phyloP scores from a whole-genome alignment of 345 rosid genomes.

The Corchorus olitorius region DNA sequence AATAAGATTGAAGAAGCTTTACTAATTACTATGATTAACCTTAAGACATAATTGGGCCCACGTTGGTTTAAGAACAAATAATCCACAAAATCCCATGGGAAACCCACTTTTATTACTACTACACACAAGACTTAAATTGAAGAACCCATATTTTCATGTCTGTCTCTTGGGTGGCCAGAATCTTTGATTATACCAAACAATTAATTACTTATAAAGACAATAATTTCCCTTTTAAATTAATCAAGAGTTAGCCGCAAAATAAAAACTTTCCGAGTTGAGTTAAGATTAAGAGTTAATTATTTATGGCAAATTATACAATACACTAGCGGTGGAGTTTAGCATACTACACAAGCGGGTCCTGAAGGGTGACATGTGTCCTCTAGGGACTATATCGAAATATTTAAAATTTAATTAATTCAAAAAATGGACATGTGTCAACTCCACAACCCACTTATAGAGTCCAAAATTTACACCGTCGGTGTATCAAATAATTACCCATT shows the following conservation, averaged over 20 bases:
- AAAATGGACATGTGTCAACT: too few relatives aligned
- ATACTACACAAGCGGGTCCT: too few relatives aligned
- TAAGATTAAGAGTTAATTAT: too few relatives aligned
- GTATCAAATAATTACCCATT: too few relatives aligned
- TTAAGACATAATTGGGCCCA: constrained; percentile 9
- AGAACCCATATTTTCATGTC: background rate
- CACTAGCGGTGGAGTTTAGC: too few relatives aligned
- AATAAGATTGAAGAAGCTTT: background rate
- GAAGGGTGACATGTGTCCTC: too few relatives aligned
- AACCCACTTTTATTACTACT: background rate
- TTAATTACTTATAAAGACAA: background rate
- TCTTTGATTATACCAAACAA: background rate
- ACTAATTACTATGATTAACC: background rate
- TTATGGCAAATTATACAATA: too few relatives aligned
- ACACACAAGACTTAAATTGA: background rate
- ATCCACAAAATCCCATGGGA: constrained; percentile 2
- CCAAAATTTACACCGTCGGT: too few relatives aligned
- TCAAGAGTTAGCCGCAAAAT: background rate
- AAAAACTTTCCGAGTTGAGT: too few relatives aligned
- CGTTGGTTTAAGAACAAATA: constrained; percentile 14
- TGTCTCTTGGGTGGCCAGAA: constrained; percentile 17
- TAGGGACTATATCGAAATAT: too few relatives aligned
- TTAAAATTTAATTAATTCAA: too few relatives aligned
- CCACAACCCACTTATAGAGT: too few relatives aligned
- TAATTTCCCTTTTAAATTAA: background rate